Evolutionary conservation across 2,329 filamentous ascomycete species (phyloP).

Genomic region (Penicillium sp.): DNA sequence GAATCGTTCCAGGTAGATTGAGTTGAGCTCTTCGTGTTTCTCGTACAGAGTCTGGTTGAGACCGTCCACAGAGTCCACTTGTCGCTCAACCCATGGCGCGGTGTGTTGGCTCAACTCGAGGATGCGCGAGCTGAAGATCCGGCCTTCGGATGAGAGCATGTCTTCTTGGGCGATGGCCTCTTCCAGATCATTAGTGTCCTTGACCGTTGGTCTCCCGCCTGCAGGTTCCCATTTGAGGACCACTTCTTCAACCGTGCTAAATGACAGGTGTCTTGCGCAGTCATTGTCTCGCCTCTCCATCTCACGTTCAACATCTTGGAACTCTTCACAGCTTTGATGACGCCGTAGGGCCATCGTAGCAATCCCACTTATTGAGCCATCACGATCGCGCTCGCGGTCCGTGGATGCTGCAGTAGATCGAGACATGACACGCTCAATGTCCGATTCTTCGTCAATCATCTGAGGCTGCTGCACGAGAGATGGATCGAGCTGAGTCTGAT

Average conservation of each 20-base stretch:
- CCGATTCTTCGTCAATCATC: conserved; percentile 30
- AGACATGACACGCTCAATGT: conserved; percentile 31
- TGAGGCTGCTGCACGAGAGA: conserved; percentile 8
- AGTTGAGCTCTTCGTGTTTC: conserved; percentile 66
- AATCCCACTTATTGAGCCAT: conserved; percentile 21
- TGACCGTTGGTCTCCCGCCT: conserved; percentile 23
- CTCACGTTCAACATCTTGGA: conserved; percentile 21
- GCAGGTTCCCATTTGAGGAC: conserved; percentile 40
- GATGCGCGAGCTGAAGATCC: conserved; percentile 38
- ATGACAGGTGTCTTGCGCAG: conserved; percentile 48
- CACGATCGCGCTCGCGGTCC: conserved; percentile 27
- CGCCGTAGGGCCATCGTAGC: conserved; percentile 37
- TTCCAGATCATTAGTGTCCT: conserved; percentile 43
- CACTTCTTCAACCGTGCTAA: conserved; percentile 50
- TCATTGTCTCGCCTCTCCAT: conserved; percentile 27
- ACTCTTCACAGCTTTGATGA: conserved; percentile 38
- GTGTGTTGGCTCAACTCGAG: conserved; percentile 38
- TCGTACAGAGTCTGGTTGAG: conserved; percentile 64
- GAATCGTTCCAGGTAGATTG: conserved; percentile 68
- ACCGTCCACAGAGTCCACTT: conserved; percentile 50
- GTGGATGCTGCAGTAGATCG: conserved; percentile 32
- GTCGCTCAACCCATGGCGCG: conserved; percentile 46
- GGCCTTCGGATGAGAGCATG: conserved; percentile 38
- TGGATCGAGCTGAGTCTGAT: conserved; percentile 18
- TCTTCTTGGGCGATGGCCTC: conserved; percentile 43